Evolutionary conservation across 495 filamentous ascomycete species (phyloP), one percentile per base, ranked within the genome.

Genomic region (Penicillium mononematosum): DNA sequence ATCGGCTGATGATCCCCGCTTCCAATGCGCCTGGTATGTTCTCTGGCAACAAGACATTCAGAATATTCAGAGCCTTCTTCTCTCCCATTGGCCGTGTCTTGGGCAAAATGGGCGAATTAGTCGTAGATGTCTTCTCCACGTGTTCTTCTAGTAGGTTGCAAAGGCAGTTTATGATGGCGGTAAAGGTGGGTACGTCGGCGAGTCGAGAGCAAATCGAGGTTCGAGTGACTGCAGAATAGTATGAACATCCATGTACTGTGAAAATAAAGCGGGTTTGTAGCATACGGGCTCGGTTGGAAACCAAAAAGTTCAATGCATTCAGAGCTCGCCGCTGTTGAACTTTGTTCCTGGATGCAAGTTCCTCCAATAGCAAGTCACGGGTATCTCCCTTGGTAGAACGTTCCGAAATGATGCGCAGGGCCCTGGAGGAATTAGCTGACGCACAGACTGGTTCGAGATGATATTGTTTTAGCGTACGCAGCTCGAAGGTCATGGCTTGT

Each of bases 401-500:
- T 53, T 80, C 78, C 12, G 72, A 75, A 27, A 83, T 75, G 1
- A 83, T 81, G 14, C 76, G 78, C 39, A 79, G 58, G 29, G 79
- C 75, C 42, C 78, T 81, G 31, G 12, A 11, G 19, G 20, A 17
- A 34, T 69, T 60, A 69, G 58, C 49, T 12, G 17, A 25, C 22
- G 20, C 17, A 17, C 7, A n/a, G 24, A 16, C 49, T 14, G 14
- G 11, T 20, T 46, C 4, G 31, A 43, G 22, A 42, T 17, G 1
- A 16, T 12, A 53, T 25, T 32, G 31, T 45, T 11, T 19, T 46
- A n/a, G 53, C 78, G 51, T 79, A 82, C 79, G 78, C 77, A 53
- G 75, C 69, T 60, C 78, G 74, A 50, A 82, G 77, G 51, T 81
- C 76, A 63, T 76, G 70, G 56, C 76, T 82, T 31, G 78, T 72